Base-by-base conservation (phyloP, 2,329 filamentous ascomycete genomes). In the Fusarium sp. region DNA sequence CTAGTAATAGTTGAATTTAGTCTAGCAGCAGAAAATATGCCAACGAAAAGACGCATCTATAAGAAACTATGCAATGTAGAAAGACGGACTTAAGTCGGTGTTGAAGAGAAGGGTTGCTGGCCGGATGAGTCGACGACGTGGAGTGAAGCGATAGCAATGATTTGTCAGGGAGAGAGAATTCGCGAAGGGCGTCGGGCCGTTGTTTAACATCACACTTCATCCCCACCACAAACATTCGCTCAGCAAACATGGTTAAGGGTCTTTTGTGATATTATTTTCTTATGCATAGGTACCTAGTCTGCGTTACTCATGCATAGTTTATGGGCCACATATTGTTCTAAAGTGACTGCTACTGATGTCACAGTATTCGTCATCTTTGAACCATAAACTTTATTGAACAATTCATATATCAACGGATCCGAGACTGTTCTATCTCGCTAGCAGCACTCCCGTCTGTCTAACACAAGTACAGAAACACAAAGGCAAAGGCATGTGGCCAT, bases 401-500 rank as follows among this genome's bases (percentile, higher is more conserved):
- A 33, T 15, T 33, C 30, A 37, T 37, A 10, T 9, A 19, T 10
- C 35, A n/a, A 10, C 17, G 17, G 35, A 37, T n/a, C 17, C 17
- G 5, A 19, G 33, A 35, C 7, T 17, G 15, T 7, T 35, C 15
- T 35, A 35, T 35, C 17, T n/a, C 9, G 35, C 4, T 22, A 17
- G 45, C 22, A 41, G 6, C 11, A 13, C 14, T 32, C 13, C 8
- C 48, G 22, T 48, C n/a, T 37, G 3, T 37, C 10, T 28, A n/a
- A 46, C 14, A 13, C 10, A 3, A 55, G 17, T 35, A 45, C 15
- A 40, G 15, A 19, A 32, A n/a, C 17, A 30, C 20, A 26, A 39
- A 24, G 41, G 35, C 35, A 45, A 39, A 24, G 41, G 35, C 35
- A 45, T 92, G 86, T 79, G 85, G 84, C 89, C 87, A 79, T 79